Percentiles rank a stretch among this genome's conserved stretches.
These are phyloP conservation scores for Albophoma yamanashiensis DNA, from an alignment of 2,329 filamentous ascomycete species.

Conservation along the genomic window DNA sequence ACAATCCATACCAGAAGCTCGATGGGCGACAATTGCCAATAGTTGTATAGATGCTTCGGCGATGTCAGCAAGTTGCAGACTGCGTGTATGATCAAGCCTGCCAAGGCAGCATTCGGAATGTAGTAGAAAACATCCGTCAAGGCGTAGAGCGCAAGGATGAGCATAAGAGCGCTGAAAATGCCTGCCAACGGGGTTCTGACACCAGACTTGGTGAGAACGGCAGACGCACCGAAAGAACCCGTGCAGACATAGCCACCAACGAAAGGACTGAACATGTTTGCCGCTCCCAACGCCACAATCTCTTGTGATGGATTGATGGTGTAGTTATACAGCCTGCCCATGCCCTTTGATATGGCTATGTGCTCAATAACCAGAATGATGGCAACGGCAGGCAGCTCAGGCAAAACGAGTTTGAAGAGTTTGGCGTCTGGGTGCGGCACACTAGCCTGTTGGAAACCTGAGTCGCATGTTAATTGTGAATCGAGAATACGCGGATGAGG, in stretches of 20 bases:
- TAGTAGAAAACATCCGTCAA: slow-evolving; percentile 72
- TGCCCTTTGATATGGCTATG: slow-evolving; percentile 76
- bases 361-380: slow-evolving; percentile 76
- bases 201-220: slow-evolving; percentile 76
- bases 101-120: slow-evolving; percentile 60
- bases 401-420: slow-evolving; percentile 46
- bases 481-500: no score
- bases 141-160: slow-evolving; percentile 68
- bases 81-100: slow-evolving; percentile 74
- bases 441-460: slow-evolving; percentile 53
- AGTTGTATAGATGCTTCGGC: slow-evolving; percentile 64
- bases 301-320: slow-evolving; percentile 71
- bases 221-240: slow-evolving; percentile 52
- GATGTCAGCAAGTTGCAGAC: slow-evolving; percentile 67
- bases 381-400: slow-evolving; percentile 58
- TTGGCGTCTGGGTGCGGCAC: slow-evolving; percentile 44
- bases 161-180: slow-evolving; percentile 65
- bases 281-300: slow-evolving; percentile 65
- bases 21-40: slow-evolving; percentile 65
- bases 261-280: slow-evolving; percentile 67
- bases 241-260: slow-evolving; percentile 43
- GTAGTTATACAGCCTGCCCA: slow-evolving; percentile 71
- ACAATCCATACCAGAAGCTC: slow-evolving; percentile 67
- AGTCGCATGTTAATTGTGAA: slow-evolving; percentile 5
- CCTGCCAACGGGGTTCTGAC: slow-evolving; percentile 71